Evolutionary conservation across 768 basidiomycete species (phyloP).

Genomic region (Pulveroboletus frians): DNA sequence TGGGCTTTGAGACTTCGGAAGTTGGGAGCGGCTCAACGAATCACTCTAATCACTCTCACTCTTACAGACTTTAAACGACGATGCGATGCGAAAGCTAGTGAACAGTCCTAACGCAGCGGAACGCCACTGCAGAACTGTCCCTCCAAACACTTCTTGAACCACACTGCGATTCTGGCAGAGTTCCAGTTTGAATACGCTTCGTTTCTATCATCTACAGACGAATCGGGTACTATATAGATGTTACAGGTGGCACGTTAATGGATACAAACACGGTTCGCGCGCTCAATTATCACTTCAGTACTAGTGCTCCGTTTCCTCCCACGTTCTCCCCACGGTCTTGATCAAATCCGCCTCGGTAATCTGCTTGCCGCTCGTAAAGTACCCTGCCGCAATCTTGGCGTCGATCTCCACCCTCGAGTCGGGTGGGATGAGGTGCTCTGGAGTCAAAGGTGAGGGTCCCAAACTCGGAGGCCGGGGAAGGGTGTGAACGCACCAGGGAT

Average conservation of each 20-base stretch:
- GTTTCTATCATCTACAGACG: no score
- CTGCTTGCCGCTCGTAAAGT: slow-evolving; percentile 78
- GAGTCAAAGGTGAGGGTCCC: not conserved
- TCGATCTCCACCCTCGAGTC: slow-evolving; percentile 93
- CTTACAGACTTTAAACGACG: no score
- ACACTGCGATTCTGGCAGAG: no score
- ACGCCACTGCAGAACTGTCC: no score
- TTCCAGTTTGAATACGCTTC: no score
- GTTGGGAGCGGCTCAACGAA: no score
- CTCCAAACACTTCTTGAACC: no score
- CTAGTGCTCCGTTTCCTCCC: slow-evolving; percentile 90
- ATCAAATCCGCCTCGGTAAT: slow-evolving; percentile 73
- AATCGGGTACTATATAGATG: no score
- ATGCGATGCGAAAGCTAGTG: no score
- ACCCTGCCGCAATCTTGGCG: slow-evolving; percentile 93
- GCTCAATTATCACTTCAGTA: slow-evolving; percentile 41
- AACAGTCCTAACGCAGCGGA: no score
- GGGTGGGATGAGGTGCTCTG: slow-evolving; percentile 83
- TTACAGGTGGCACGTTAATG: not conserved
- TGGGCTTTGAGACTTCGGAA: no score
- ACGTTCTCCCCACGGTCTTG: slow-evolving; percentile 83
- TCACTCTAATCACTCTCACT: no score
- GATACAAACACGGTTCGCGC: not conserved
- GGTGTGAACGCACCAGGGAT: slow-evolving; percentile 55
- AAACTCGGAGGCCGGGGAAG: not conserved